Evolutionary conservation across 768 basidiomycete genomes (phyloP), one percentile per base, ranked within the genome.

Genomic region (Mycena filopes): DNA sequence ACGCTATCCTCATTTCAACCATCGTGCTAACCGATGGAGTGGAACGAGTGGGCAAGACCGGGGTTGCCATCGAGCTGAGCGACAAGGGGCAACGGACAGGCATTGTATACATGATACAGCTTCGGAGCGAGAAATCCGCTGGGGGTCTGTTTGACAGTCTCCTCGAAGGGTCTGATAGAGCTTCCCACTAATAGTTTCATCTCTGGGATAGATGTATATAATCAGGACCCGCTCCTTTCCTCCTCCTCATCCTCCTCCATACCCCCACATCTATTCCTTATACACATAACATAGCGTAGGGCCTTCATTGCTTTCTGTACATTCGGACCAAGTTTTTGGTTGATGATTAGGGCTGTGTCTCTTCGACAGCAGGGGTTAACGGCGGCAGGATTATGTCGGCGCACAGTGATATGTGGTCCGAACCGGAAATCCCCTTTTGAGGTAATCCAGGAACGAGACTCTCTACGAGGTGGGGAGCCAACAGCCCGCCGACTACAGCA

Each of bases 1-100:
- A 89, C 60, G 83, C 88, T 6, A 82, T 95, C 69, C 77, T 99
- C 43, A 96, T 99, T 67, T 97, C 95, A 43, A 98, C 98, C 8
- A 98, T 99, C 66, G 94, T 99, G 31, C 82, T 98, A 55, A 94
- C 91, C 6, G 96, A 98, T 75, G 98, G 96, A 10, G 97, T 99
- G 28, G 98, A 99, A 79, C 85, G 97, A 48, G 97, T 99, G n/a
- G 98, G 94, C 23, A 98, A 97, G 81, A 99, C 97, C 3, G 98
- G 98, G 16, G 91, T 99, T 42, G 98, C 98, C 47, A 91, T 99
- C 67, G 97, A 99, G 78, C 80, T 99, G 55, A 96, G 94, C 77
- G 94, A 96, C 80, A 84, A 89, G 60, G 98, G 98, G n/a, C 77
- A 87, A 51, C 87, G 97, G 64, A 96, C 96, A 16, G 98, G 97